phyloP scores from a whole-genome alignment of 2,329 filamentous ascomycete genomes.

The Colletotrichum musae region DNA sequence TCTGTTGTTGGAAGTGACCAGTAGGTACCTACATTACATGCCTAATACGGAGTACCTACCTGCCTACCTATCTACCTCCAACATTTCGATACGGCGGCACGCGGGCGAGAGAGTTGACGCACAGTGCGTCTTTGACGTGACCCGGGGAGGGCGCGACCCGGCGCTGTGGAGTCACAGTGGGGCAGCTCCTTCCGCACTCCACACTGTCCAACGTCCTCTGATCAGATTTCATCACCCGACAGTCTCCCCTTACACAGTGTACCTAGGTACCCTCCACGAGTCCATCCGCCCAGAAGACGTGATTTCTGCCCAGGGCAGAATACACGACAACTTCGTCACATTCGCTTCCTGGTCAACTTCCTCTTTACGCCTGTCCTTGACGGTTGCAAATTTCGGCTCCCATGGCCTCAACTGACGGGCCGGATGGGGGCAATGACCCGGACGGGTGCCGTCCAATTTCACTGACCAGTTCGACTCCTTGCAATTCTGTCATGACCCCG shows the following conservation, averaged over 20 bases:
- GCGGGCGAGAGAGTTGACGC: not conserved
- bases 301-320: constrained; percentile 12
- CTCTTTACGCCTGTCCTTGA: not conserved
- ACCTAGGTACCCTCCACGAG: too few species aligned
- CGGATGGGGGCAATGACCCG: too few species aligned
- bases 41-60: not conserved
- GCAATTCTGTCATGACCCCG: too few species aligned
- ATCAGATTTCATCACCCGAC: not conserved
- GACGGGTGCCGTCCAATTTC: too few species aligned
- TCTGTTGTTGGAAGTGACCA: too few species aligned
- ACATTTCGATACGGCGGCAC: too few species aligned
- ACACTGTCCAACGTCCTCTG: too few species aligned
- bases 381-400: not conserved
- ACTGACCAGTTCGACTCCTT: too few species aligned
- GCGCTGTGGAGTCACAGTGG: constrained; percentile 9
- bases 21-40: not conserved
- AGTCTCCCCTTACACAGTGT: too few species aligned
- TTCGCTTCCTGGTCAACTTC: not conserved
- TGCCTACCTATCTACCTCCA: too few species aligned
- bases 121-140: constrained; percentile 8
- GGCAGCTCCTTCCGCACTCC: not conserved
- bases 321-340: not conserved
- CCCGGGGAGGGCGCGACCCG: constrained; percentile 4
- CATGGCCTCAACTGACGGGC: not conserved
- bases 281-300: too few species aligned